Evolutionary conservation across 257 asterid genomes (phyloP), one percentile per base, ranked within the genome.

Genomic region (Solanum etuberosum): DNA sequence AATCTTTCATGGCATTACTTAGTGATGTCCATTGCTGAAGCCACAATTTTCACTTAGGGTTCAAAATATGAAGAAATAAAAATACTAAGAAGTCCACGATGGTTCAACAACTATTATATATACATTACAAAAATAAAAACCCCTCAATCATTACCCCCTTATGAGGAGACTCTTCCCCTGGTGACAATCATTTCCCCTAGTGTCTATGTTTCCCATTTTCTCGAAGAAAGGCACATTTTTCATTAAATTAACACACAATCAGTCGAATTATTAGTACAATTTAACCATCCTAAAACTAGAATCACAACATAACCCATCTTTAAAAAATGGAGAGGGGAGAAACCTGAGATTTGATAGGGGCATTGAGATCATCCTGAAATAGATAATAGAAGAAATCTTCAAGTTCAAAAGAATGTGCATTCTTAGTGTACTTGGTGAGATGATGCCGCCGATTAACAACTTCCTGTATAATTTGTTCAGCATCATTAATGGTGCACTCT

Each of bases 351-450:
- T 54, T 89, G 43, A 97, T 91, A 27, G 99, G 98, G 86, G 98
- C 98, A 86, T 97, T 97, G 87, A 97, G 97, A 90, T 95, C 98
- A 84, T 94, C 98, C 48, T 91, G 97, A 83, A 97, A 94, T 1
- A 97, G 87, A 87, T 87, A 97, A 90, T 93, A 89, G 65, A 95
- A 96, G 89, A 97, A 97, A 91, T 95, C 99, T 12, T 95, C 99
- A 7, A 97, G 93, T 40, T 77, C 78, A 81, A 97, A 87, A 46
- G 87, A 89, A 61, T 73, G 88, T 86, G 91, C 93, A 83, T 61
- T 6, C 20, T 83, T 34, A 81, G 68, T 48, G n/a, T 81, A 81
- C 90, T 83, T 88, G 51, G 90, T 88, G 74, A 92, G 65, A 87
- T 92, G 94, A 86, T 92, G 95, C 68, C 95, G 92, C 18, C 91